These are phyloP conservation scores for Pleurotus pulmonarius DNA, from an alignment of 768 basidiomycete species.

Conservation along the genomic window DNA sequence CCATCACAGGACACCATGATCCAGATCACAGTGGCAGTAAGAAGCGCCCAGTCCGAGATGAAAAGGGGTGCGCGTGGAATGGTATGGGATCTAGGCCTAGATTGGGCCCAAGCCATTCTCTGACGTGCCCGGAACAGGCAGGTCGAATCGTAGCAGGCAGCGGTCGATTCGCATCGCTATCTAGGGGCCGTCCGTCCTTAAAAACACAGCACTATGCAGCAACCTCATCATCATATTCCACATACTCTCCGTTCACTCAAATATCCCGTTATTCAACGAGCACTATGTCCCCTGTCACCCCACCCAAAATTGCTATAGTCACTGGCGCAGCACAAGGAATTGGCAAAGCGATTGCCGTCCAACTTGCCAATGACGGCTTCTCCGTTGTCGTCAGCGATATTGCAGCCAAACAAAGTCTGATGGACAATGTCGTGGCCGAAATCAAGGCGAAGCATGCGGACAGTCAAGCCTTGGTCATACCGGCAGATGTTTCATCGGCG, in stretches of 20 bases:
- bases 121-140: too few relatives aligned
- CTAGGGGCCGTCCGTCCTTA: background rate
- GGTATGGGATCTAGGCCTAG: too few relatives aligned
- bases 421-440: conserved; percentile 21
- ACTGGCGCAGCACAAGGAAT: conserved; percentile 32
- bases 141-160: background rate
- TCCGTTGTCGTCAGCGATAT: conserved; percentile 27
- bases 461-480: conserved; percentile 15
- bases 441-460: conserved; percentile 17
- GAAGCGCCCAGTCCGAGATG: too few relatives aligned
- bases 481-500: conserved; percentile 23
- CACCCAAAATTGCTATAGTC: conserved; percentile 19
- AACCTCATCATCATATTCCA: background rate
- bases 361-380: conserved; percentile 28
- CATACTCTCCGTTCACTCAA: background rate
- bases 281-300: background rate
- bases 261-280: background rate
- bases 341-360: conserved; percentile 26
- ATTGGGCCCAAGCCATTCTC: too few relatives aligned
- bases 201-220: background rate
- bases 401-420: conserved; percentile 11
- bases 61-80: too few relatives aligned
- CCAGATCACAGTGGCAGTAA: too few relatives aligned
- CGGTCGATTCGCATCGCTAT: background rate
- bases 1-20: too few relatives aligned